Conservation (phyloP, 169 alveolate species). For the Plasmodium vivax region DNA sequence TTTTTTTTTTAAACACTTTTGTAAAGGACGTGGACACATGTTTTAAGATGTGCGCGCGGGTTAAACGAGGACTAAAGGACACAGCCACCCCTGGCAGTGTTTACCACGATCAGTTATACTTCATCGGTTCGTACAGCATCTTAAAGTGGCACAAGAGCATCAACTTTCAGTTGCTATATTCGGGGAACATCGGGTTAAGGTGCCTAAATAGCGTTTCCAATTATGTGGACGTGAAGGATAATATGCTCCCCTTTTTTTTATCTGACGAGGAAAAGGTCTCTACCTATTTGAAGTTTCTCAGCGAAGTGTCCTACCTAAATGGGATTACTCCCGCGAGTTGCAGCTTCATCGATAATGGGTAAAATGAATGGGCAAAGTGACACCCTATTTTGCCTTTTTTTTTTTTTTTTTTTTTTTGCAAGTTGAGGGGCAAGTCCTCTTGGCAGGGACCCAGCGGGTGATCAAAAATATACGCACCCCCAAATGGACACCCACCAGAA, state of each 20-base stretch:
- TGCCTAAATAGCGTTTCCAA: constrained; percentile 24
- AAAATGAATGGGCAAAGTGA: not conserved
- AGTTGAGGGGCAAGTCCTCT: not conserved
- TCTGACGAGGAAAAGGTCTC: constrained; percentile 4
- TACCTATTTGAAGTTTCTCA: constrained; percentile 18
- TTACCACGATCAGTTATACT: constrained; percentile 72
- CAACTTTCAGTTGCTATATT: constrained; percentile 44
- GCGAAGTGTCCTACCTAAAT: constrained; percentile 25
- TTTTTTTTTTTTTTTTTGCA: not conserved
- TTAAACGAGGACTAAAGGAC: constrained; percentile 69
- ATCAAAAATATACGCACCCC: not conserved
- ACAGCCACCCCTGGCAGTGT: constrained; percentile 65
- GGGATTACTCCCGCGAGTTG: constrained; percentile 51
- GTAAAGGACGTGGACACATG: constrained; percentile 49
- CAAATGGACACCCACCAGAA: not conserved
- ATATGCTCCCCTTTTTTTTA: constrained; percentile 27
- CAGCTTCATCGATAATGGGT: constrained; percentile 8
- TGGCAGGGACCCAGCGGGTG: not conserved
- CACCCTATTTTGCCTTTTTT: not conserved
- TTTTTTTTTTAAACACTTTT: constrained; percentile 32
- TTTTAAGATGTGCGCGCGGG: constrained; percentile 68
- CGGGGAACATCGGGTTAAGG: constrained; percentile 59
- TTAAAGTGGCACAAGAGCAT: constrained; percentile 53
- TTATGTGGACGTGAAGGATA: constrained; percentile 29
- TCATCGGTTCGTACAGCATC: constrained; percentile 71